Evolutionary conservation across 2,329 filamentous ascomycete species (phyloP), one percentile per base, ranked within the genome.

Genomic region (Hymenoscyphus infarciens): DNA sequence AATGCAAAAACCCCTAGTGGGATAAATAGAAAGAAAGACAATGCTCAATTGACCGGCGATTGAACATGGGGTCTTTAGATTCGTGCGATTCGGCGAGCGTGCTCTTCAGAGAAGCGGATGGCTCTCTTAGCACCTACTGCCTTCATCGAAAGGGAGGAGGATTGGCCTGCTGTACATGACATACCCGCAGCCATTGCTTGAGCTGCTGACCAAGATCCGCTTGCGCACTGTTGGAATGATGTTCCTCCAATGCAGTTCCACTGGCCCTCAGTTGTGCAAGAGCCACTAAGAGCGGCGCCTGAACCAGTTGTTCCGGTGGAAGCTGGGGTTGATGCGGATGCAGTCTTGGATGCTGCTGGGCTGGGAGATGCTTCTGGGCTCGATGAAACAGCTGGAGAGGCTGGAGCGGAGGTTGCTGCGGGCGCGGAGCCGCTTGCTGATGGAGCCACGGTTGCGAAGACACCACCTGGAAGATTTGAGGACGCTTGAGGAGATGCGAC

Each of bases 161-260:
- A 74, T 63, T 81, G 72, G 0, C 83, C 83, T 0, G 69, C 59
- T 1, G 70, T 69, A 71, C 83, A 86, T 0, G 62, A 68, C 0
- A 80, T 81, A 0, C 83, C 83, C 0, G 72, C 69, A 0, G 83
- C 78, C 13, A 85, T 68, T 0, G 65, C 52, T 63, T 78, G 77
- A 1, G 73, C 61, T 0, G 74, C 69, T 2, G 82, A 81, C 83
- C 83, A 86, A 0, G 67, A 42, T 8, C 83, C 82, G 2, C 78
- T 80, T 7, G 78, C 83, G 63, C 83, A 86, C 56, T 81, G 82
- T 72, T 85, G 82, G 78, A 79, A 86, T 0, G 78, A 77, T 1
- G 70, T 75, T 15, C 82, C 81, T 0, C 71, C 75, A 6, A 84
- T 74, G 66, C 83, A 86, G 76, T 84, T 84, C 80, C 80, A 86